These are phyloP conservation scores for Aquilaria sinensis DNA, from an alignment of 345 rosid genomes.

Conservation along the genomic window DNA sequence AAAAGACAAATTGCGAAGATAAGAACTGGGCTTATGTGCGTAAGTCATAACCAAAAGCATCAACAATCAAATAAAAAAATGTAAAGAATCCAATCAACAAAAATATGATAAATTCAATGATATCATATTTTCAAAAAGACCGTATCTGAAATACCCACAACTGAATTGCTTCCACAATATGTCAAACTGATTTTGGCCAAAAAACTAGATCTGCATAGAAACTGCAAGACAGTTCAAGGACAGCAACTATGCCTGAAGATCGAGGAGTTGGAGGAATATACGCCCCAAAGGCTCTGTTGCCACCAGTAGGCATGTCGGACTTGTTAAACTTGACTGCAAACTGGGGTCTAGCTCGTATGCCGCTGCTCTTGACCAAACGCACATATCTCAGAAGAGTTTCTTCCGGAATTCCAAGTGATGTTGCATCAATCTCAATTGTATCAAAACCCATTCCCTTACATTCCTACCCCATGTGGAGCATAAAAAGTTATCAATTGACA, in stretches of 20 bases:
- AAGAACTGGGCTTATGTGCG: no score
- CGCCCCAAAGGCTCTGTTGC: conserved; percentile 73
- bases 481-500: neutral
- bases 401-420: conserved; percentile 75
- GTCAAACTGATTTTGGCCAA: no score
- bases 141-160: no score
- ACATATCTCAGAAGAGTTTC: conserved; percentile 81
- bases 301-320: conserved; percentile 57
- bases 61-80: no score
- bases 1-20: no score
- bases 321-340: conserved; percentile 68
- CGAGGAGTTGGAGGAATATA: conserved; percentile 62
- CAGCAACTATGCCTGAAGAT: conserved; percentile 43
- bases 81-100: no score
- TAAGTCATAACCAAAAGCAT: no score
- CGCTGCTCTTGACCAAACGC: conserved; percentile 70
- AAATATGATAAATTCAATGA: no score
- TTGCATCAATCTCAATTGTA: conserved; percentile 73
- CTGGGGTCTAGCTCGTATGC: conserved; percentile 79
- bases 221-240: no score
- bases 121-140: no score
- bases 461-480: conserved; percentile 34
- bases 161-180: no score
- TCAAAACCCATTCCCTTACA: conserved; percentile 89
- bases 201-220: no score